Base-by-base conservation (phyloP, 179 eudicot species). In the Corrigiola litoralis region DNA sequence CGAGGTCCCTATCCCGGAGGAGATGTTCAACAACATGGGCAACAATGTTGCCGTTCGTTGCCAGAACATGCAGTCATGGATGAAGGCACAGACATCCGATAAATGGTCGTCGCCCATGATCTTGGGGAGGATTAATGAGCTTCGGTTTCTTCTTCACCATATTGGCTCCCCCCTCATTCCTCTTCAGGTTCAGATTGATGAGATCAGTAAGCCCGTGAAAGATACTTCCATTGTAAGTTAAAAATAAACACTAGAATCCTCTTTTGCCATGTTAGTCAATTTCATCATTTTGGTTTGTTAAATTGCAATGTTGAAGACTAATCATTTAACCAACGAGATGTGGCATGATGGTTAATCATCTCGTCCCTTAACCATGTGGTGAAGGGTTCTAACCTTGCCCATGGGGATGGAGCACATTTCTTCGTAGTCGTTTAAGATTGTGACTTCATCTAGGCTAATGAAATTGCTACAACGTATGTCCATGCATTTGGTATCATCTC, bases 1-100 rank as follows among this genome's bases (percentile, higher is more conserved):
- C 27, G 99, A 94, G 85, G 94, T 94, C 1, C 99, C 99, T 0
- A 83, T 94, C 17, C 99, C 99, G 2, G 99, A 90, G 48, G 97
- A 94, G 58, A 81, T 94, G 99, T 87, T 87, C 65, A 76, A 79
- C 34, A 75, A 73, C 65, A 73, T 90, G 83, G 99, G 99, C 18
- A 83, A 67, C 71, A 90, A 70, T 18, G 72, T 75, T 3, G 84
- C 85, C 1, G 62, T 83, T 13, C 80, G 97, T 9, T 87, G 94
- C 82, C 89, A 88, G 31, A 88, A 88, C 58, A 87, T 90, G 96
- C 82, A 86, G 6, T 73, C 95, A 0, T 90, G 99, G 99, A 86
- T 94, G 97, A 90, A 78, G 77, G 96, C 91, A 4, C 99, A 94
- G 25, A 82, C 91, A 0, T 61, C 84, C 3, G 97, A 94, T 63